Evolutionary conservation across 768 basidiomycete genomes (phyloP).

Genomic region (Russula brevipes): DNA sequence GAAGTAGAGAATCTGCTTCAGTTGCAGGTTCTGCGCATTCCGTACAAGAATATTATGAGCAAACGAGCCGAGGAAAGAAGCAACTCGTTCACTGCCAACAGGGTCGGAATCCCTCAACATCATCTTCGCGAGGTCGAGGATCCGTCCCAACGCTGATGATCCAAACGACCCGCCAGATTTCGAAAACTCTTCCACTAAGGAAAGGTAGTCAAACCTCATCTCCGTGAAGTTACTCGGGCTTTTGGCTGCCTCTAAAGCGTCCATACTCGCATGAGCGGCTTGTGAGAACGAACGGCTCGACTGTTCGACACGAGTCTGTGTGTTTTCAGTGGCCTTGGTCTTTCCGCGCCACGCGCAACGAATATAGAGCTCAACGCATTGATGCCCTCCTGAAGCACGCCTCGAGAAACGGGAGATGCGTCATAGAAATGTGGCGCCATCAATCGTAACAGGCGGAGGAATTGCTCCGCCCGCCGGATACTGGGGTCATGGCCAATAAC

Average conservation of each 20-base stretch:
- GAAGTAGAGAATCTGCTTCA: constrained; percentile 49
- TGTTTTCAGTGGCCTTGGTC: constrained; percentile 39
- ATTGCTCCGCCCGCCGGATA: constrained; percentile 62
- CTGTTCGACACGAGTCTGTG: constrained; percentile 31
- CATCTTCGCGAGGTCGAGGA: constrained; percentile 50
- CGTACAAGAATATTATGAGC: constrained; percentile 46
- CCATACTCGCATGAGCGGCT: constrained; percentile 29
- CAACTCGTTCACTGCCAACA: constrained; percentile 38
- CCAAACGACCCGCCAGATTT: constrained; percentile 46
- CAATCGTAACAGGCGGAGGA: constrained; percentile 56
- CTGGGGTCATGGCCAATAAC: constrained; percentile 73
- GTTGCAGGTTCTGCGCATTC: constrained; percentile 31
- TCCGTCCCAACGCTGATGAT: constrained; percentile 38
- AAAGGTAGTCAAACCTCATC: constrained; percentile 65
- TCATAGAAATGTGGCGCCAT: constrained; percentile 55
- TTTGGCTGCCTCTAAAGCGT: constrained; percentile 41
- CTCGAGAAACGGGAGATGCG: constrained; percentile 47
- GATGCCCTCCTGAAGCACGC: constrained; percentile 59
- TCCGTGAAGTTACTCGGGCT: constrained; percentile 47
- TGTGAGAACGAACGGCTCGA: constrained; percentile 23
- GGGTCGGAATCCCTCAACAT: constrained; percentile 50
- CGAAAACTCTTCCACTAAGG: constrained; percentile 46
- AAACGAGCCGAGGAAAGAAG: constrained; percentile 51
- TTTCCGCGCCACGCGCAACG: constrained; percentile 44
- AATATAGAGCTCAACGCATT: constrained; percentile 56